Evolutionary conservation across 2,329 filamentous ascomycete species (phyloP).

Genomic region (Laburnicola sp.): DNA sequence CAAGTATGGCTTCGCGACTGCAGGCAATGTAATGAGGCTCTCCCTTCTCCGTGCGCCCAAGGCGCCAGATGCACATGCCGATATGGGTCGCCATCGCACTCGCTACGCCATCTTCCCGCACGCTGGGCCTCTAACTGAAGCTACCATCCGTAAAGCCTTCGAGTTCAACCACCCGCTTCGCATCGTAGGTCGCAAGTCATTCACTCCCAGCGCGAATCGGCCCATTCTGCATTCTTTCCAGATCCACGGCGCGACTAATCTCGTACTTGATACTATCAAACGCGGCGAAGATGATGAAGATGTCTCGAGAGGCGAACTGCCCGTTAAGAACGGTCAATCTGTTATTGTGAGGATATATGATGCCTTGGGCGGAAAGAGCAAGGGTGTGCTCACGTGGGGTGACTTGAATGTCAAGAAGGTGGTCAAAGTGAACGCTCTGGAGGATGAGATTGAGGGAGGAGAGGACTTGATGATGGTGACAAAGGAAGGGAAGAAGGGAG

Average conservation of each 20-base stretch:
- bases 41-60: conserved; percentile 86
- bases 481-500: conserved; percentile 59
- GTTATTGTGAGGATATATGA: conserved; percentile 88
- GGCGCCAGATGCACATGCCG: conserved; percentile 87
- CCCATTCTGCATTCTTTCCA: conserved; percentile 61
- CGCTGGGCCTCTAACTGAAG: conserved; percentile 67
- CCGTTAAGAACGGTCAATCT: conserved; percentile 69
- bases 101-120: conserved; percentile 92
- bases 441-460: conserved; percentile 73
- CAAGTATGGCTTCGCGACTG: conserved; percentile 94
- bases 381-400: conserved; percentile 68
- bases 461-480: conserved; percentile 44
- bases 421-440: conserved; percentile 82
- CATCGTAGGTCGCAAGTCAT: conserved; percentile 47
- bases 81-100: conserved; percentile 88
- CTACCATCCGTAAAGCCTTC: conserved; percentile 79
- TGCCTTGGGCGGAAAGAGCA: conserved; percentile 77
- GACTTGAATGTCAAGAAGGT: conserved; percentile 73
- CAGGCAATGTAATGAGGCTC: conserved; percentile 85
- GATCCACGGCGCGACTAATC: conserved; percentile 64
- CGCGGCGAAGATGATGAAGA: conserved; percentile 67
- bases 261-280: conserved; percentile 89
- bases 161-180: conserved; percentile 86
- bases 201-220: conserved; percentile 25
- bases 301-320: conserved; percentile 59